phyloP scores from a whole-genome alignment of 805 yeast species.

The Candida oleophila region DNA sequence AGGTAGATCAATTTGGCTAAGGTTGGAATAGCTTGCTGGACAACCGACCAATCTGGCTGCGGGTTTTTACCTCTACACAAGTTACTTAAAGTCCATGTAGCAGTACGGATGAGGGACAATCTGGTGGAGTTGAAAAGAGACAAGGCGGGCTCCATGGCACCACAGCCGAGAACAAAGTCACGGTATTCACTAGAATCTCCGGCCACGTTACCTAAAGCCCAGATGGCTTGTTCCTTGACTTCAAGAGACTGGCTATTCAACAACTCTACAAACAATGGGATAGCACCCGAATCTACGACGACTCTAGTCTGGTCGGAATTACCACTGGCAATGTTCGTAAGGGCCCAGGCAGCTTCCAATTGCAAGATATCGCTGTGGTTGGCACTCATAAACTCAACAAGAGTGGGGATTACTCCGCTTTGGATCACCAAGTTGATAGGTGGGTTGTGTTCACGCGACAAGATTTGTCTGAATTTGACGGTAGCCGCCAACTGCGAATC shows the following conservation, averaged over 20 bases:
- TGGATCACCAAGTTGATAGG: constrained; percentile 93
- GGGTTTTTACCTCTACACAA: constrained; percentile 96
- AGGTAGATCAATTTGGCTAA: constrained; percentile 88
- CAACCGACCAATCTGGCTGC: constrained; percentile 91
- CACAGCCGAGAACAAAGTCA: constrained; percentile 80
- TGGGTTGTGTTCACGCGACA: constrained; percentile 92
- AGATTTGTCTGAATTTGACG: constrained; percentile 86
- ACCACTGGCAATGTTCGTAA: constrained; percentile 97
- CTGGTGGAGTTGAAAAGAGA: constrained; percentile 75
- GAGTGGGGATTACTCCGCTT: constrained; percentile 88
- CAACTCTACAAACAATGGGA: constrained; percentile 83
- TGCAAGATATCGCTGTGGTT: constrained; percentile 84
- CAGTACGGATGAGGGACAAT: constrained; percentile 90
- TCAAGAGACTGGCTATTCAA: constrained; percentile 80
- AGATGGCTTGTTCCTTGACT: constrained; percentile 97
- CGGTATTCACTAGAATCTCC: constrained; percentile 92
- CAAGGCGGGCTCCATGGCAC: constrained; percentile 88
- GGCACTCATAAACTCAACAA: constrained; percentile 77
- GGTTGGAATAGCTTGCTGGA: constrained; percentile 85
- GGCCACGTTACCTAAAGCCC: constrained; percentile 99
- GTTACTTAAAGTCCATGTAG: constrained; percentile 97
- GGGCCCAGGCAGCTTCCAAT: constrained; percentile 99
- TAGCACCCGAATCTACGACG: constrained; percentile 92
- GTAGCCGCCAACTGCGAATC: constrained; percentile 87
- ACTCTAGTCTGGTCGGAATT: constrained; percentile 82